Evolutionary conservation across 2,329 filamentous ascomycete species (phyloP).

Genomic region (Ophioceras dolichostomum): DNA sequence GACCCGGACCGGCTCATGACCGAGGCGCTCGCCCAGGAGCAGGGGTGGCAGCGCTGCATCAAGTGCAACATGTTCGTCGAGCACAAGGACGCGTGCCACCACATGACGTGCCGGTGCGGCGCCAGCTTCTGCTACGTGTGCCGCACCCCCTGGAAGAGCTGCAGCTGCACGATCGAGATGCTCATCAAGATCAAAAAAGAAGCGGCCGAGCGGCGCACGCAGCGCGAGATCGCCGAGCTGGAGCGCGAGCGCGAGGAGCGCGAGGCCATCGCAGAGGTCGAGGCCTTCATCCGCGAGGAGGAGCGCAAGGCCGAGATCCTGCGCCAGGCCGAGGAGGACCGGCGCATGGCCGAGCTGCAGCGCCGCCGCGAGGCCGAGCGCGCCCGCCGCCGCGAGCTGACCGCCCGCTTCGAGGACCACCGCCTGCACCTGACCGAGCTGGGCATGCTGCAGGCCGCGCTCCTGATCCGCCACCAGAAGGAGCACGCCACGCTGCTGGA

Average conservation of each 20-base stretch:
- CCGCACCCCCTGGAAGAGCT: constrained; percentile 59
- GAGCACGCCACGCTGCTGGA: constrained; percentile 16
- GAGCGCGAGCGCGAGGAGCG: constrained; percentile 3
- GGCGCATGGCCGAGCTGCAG: constrained; percentile 24
- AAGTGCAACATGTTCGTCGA: constrained; percentile 63
- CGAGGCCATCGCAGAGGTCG: constrained; percentile 6
- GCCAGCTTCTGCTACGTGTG: constrained; percentile 81
- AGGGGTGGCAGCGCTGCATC: constrained; percentile 65
- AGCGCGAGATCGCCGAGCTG: constrained; percentile 10
- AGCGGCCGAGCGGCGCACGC: constrained; percentile 20
- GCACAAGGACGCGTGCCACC: constrained; percentile 67
- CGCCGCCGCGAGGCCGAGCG: constrained; percentile 11
- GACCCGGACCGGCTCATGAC: constrained; percentile 35
- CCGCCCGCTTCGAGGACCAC: background rate
- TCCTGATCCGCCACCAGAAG: constrained; percentile 25
- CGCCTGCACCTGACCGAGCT: constrained; percentile 1
- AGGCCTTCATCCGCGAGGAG: constrained; percentile 16
- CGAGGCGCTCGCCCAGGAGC: constrained; percentile 49
- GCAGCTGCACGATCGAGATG: constrained; percentile 44
- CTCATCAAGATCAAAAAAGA: constrained; percentile 25
- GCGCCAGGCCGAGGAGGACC: constrained; percentile 31
- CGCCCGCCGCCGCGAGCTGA: constrained; percentile 2
- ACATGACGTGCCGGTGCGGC: constrained; percentile 76
- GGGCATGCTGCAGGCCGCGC: constrained; percentile 19
- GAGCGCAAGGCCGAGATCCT: constrained; percentile 22